Percentiles rank a stretch among this genome's conserved stretches.
These are phyloP conservation scores for Meira miltonrushii DNA, from an alignment of 1,284 basidiomycete species.

Conservation along the genomic window DNA sequence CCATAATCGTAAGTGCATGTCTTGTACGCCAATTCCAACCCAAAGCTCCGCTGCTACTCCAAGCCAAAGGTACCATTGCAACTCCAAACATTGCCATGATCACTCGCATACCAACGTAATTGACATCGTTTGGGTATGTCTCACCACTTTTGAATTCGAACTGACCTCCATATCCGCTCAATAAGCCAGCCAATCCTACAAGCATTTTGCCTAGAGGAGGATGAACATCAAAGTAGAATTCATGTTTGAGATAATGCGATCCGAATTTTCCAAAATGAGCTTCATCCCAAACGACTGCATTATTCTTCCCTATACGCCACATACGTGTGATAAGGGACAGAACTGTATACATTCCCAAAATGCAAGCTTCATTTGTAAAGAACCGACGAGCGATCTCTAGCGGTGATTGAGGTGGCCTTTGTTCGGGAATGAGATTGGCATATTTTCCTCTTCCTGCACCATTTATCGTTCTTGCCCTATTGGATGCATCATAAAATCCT, in stretches of 20 bases:
- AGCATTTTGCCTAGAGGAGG: conserved; percentile 98
- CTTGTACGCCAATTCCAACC: conserved; percentile 84
- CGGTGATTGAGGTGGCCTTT: conserved; percentile 29
- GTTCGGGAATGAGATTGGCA: conserved; percentile 42
- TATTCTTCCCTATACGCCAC: conserved; percentile 83
- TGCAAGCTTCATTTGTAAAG: conserved; percentile 31
- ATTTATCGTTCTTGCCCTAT: conserved; percentile 8
- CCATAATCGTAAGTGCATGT: conserved; percentile 90
- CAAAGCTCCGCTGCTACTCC: conserved; percentile 93
- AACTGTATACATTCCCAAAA: conserved; percentile 72
- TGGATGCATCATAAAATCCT: conserved; percentile 1
- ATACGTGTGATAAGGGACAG: conserved; percentile 90
- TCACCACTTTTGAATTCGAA: conserved; percentile 95
- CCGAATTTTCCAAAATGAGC: conserved; percentile 55
- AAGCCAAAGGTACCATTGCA: conserved; percentile 87
- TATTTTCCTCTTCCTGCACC: conserved; percentile 24
- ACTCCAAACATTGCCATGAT: conserved; percentile 91
- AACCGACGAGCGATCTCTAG: conserved; percentile 23
- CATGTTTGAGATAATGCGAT: conserved; percentile 85
- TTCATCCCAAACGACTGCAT: conserved; percentile 93
- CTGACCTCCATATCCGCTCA: conserved; percentile 82
- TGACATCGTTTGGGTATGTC: conserved; percentile 75
- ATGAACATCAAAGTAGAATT: conserved; percentile 58
- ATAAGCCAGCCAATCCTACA: conserved; percentile 82
- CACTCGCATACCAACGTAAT: conserved; percentile 89